Evolutionary conservation across 108 stramenopile species (phyloP).

Genomic region (Pseudonitzschia pungens): DNA sequence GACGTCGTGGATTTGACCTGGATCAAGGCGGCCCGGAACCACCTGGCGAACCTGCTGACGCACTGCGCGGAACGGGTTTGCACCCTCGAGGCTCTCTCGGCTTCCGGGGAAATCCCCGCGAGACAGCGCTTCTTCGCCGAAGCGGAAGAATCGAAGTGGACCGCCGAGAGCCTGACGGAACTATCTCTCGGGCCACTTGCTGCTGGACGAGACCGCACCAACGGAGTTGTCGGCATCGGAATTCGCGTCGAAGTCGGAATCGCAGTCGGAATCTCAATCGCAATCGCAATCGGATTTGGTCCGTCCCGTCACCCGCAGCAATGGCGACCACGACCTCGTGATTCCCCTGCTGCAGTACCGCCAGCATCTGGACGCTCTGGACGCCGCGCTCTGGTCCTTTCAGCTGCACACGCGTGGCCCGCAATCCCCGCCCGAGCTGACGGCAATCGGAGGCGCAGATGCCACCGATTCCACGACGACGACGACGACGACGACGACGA

Average conservation of each 20-base stretch:
- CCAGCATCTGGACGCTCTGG: constrained; percentile 32
- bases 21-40: constrained; percentile 32
- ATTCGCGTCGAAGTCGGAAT: neutral
- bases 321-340: constrained; percentile 15
- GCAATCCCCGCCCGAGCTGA: too few relatives aligned
- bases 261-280: neutral
- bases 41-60: constrained; percentile 18
- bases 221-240: neutral
- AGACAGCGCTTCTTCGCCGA: neutral
- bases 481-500: too few relatives aligned
- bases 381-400: constrained; percentile 36
- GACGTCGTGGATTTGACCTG: constrained; percentile 30
- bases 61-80: neutral
- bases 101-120: neutral
- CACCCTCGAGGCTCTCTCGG: neutral
- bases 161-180: constrained; percentile 24
- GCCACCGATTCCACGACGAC: too few relatives aligned
- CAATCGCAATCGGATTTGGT: too few relatives aligned
- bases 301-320: neutral
- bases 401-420: constrained; percentile 16
- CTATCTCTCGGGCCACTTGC: constrained; percentile 13
- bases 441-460: neutral
- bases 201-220: constrained; percentile 14
- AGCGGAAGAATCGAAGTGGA: constrained; percentile 15
- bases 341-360: constrained; percentile 23